Conservation (phyloP, 2,329 filamentous ascomycete genomes). For the Ascochyta clinopodiicola region DNA sequence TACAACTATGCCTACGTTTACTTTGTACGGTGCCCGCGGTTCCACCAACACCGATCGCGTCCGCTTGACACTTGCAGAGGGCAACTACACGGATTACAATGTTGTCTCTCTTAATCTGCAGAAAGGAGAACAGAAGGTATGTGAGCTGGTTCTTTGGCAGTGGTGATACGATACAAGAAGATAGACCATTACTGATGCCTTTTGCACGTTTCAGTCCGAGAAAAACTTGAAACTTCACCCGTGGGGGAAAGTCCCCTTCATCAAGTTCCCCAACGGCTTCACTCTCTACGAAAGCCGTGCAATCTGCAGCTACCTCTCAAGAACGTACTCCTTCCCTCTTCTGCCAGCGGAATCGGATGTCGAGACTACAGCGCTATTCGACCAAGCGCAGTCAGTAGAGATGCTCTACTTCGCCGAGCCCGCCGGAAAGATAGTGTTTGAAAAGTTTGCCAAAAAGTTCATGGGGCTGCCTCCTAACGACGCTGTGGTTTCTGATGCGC, state of each 20-base stretch:
- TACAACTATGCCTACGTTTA: no score
- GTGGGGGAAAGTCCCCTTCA: constrained; percentile 28
- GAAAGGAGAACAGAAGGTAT: constrained; percentile 12
- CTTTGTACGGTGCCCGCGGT: no score
- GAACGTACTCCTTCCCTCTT: constrained; percentile 55
- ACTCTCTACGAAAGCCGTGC: constrained; percentile 55
- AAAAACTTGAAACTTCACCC: constrained; percentile 26
- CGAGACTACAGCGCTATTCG: constrained; percentile 53
- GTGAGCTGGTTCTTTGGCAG: background rate
- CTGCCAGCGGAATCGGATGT: constrained; percentile 49
- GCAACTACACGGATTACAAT: no score
- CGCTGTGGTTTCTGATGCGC: constrained; percentile 47
- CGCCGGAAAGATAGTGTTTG: constrained; percentile 53
- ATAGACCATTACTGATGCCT: constrained; percentile 6
- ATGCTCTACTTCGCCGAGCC: constrained; percentile 54
- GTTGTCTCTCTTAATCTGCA: constrained; percentile 18
- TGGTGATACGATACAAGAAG: no score
- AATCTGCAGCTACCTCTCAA: constrained; percentile 57
- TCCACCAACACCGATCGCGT: no score
- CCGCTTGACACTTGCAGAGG: no score
- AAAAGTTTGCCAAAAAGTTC: constrained; percentile 56
- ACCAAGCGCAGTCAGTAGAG: constrained; percentile 53
- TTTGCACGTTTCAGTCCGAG: constrained; percentile 18
- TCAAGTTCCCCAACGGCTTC: constrained; percentile 49
- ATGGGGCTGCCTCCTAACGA: constrained; percentile 54